A percentile compares a stretch with the other conserved stretches of the same genome.
Evolutionary conservation across 495 filamentous ascomycete species (phyloP).

Genomic region (Tuber aestivum): DNA sequence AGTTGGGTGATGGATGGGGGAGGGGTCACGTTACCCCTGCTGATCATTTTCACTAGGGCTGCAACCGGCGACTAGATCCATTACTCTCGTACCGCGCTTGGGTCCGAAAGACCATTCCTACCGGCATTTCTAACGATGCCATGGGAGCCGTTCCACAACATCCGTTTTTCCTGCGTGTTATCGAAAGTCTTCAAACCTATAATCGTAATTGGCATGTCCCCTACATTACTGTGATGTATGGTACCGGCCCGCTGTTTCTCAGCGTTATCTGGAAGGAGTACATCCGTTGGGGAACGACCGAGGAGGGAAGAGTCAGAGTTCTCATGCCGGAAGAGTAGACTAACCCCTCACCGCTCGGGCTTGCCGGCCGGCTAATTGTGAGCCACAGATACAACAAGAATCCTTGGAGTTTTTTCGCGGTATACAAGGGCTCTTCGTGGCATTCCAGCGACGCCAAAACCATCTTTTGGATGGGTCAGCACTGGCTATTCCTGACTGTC

Average conservation of each 20-base stretch:
- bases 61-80: conserved; percentile 73
- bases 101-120: conserved; percentile 72
- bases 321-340: conserved; percentile 45
- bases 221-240: conserved; percentile 85
- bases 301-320: conserved; percentile 40
- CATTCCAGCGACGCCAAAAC: conserved; percentile 66
- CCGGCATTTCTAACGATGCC: conserved; percentile 83
- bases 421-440: conserved; percentile 70
- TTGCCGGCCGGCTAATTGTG: conserved; percentile 48
- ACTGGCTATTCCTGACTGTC: conserved; percentile 67
- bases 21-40: conserved; percentile 7
- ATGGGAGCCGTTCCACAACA: conserved; percentile 77
- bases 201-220: conserved; percentile 72
- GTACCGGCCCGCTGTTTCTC: conserved; percentile 76
- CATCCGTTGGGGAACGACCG: conserved; percentile 44
- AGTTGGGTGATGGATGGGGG: conserved; percentile 38
- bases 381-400: conserved; percentile 64
- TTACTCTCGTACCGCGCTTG: conserved; percentile 74
- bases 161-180: conserved; percentile 71
- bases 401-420: conserved; percentile 71
- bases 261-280: conserved; percentile 81
- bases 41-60: conserved; percentile 54
- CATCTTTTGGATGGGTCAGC: conserved; percentile 75
- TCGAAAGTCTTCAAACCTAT: conserved; percentile 63
- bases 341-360: not conserved